phyloP scores from a whole-genome alignment of 2,329 filamentous ascomycete species.

The Pseudogymnoascus sp. region DNA sequence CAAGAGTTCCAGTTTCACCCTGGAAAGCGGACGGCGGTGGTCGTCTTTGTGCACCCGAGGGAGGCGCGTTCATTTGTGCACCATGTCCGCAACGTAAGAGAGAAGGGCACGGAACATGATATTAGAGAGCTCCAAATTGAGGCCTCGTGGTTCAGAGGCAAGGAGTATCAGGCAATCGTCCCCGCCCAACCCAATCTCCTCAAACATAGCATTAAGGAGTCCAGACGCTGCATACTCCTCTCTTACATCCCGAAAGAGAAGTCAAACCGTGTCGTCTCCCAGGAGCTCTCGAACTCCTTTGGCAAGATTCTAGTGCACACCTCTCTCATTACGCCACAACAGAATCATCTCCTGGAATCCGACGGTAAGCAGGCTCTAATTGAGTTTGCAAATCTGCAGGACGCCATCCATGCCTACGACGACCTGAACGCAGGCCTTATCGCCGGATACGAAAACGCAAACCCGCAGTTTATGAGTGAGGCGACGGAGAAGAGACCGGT shows the following conservation, averaged over 20 bases:
- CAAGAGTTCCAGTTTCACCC: slow-evolving; percentile 11
- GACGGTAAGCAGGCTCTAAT: neutral
- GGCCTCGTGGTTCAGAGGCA: slow-evolving; percentile 2
- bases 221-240: neutral
- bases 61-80: slow-evolving; percentile 9
- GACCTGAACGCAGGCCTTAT: neutral
- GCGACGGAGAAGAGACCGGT: neutral
- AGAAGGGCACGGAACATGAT: slow-evolving; percentile 5
- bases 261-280: neutral
- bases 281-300: neutral
- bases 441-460: neutral
- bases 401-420: neutral
- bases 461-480: neutral
- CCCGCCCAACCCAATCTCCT: neutral
- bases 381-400: neutral
- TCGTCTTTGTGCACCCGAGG: slow-evolving; percentile 4
- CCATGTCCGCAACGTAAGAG: slow-evolving; percentile 2
- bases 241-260: neutral
- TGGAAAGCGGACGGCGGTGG: neutral
- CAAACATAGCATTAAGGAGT: neutral
- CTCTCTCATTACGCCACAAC: neutral
- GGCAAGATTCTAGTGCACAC: neutral
- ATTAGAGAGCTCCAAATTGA: slow-evolving; percentile 10
- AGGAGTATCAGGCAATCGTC: neutral
- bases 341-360: neutral